Conservation (phyloP, 2,329 filamentous ascomycete species). For the Cryphonectria naterciae region DNA sequence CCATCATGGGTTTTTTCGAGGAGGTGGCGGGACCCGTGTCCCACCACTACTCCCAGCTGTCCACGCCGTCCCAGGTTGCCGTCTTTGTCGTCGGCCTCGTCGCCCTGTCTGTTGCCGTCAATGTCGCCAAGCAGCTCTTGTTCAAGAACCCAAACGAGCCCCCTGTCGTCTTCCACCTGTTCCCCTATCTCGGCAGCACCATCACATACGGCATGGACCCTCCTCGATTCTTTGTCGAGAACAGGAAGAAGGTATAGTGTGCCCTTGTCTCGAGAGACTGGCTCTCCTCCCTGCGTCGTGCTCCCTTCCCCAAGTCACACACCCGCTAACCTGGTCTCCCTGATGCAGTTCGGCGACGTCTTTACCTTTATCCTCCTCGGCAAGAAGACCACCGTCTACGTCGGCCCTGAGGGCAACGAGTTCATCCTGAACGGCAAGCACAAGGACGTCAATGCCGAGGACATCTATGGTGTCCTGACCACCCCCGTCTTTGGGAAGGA, state of each 20-base stretch:
- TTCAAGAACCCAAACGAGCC: constrained; percentile 83
- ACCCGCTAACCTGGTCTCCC: not conserved
- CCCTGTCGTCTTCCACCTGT: constrained; percentile 79
- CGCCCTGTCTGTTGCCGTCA: constrained; percentile 67
- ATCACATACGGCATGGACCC: constrained; percentile 95
- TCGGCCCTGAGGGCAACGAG: constrained; percentile 57
- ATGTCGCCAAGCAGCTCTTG: constrained; percentile 79
- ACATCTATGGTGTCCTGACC: constrained; percentile 55
- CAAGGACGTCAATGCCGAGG: constrained; percentile 57
- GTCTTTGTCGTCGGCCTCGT: constrained; percentile 50
- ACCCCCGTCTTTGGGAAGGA: constrained; percentile 71
- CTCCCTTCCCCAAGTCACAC: not conserved
- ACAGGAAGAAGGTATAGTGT: constrained; percentile 73
- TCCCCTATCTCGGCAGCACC: constrained; percentile 87
- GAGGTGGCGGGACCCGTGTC: constrained; percentile 54
- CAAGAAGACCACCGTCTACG: constrained; percentile 53
- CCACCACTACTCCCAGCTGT: constrained; percentile 54
- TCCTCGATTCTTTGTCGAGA: constrained; percentile 79
- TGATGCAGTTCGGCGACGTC: constrained; percentile 51
- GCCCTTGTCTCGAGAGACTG: too few species aligned
- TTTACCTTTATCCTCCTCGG: constrained; percentile 60
- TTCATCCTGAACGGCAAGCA: constrained; percentile 61
- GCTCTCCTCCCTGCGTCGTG: not conserved
- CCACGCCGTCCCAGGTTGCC: constrained; percentile 52
- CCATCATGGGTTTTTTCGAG: constrained; percentile 60